phyloP scores from a whole-genome alignment of 768 basidiomycete species.

The Crepidotus variabilis region DNA sequence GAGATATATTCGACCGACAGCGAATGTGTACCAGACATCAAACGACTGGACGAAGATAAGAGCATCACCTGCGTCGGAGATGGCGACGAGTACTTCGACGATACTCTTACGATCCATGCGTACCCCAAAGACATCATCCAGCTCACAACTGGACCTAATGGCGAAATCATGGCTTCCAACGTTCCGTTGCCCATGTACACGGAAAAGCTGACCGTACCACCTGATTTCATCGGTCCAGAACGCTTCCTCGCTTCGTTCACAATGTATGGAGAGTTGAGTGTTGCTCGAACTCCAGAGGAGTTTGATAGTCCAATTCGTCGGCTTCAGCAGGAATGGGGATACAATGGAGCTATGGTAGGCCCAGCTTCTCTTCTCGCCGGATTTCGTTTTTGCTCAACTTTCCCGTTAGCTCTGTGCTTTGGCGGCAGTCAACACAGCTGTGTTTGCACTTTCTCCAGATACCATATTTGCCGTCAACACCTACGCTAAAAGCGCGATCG shows the following conservation, averaged over 20 bases:
- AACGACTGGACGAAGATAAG: constrained; percentile 17
- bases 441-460: constrained; percentile 59
- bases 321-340: constrained; percentile 62
- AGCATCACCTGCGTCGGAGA: constrained; percentile 18
- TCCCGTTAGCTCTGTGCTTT: constrained; percentile 50
- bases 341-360: constrained; percentile 59
- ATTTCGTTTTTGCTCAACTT: background rate
- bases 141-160: constrained; percentile 4
- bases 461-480: constrained; percentile 46
- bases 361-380: constrained; percentile 19
- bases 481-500: constrained; percentile 48
- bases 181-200: constrained; percentile 37
- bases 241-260: constrained; percentile 47
- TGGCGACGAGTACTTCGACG: constrained; percentile 14
- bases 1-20: constrained; percentile 23
- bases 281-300: constrained; percentile 41
- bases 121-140: constrained; percentile 1
- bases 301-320: constrained; percentile 47
- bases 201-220: constrained; percentile 24
- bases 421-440: constrained; percentile 52
- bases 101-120: constrained; percentile 8
- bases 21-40: constrained; percentile 19
- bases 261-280: constrained; percentile 51
- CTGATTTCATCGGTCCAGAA: constrained; percentile 28
- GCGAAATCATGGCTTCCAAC: background rate